Conservation (phyloP, 1,139 yeast genomes). For the Blastobotrys petasosporus region DNA sequence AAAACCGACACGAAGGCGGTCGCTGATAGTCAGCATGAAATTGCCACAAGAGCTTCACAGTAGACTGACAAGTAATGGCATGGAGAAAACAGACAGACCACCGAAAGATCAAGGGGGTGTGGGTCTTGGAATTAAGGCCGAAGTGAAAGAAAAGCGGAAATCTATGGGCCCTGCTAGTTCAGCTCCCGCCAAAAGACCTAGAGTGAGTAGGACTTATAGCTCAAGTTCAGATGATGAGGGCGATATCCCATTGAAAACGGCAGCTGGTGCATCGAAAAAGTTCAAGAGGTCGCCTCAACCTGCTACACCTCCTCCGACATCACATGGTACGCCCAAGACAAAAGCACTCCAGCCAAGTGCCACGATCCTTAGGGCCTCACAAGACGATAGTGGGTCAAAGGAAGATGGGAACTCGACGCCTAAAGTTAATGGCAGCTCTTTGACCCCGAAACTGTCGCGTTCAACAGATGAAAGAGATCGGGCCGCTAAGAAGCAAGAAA, state of each 20-base stretch:
- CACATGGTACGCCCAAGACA: too few species aligned
- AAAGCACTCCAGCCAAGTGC: too few species aligned
- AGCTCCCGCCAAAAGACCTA: constrained; percentile 14
- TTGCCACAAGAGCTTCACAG: constrained; percentile 8
- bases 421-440: too few species aligned
- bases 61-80: background rate
- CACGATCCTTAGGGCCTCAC: too few species aligned
- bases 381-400: background rate
- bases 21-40: constrained; percentile 19
- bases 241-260: constrained; percentile 12
- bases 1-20: constrained; percentile 11
- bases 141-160: constrained; percentile 1
- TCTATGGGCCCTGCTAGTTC: background rate
- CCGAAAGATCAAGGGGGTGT: background rate
- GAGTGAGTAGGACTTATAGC: constrained; percentile 20
- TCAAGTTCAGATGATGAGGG: constrained; percentile 16
- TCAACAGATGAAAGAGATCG: too few species aligned
- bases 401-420: background rate
- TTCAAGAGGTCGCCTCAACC: background rate
- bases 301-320: constrained; percentile 1
- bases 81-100: background rate
- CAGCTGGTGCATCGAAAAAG: constrained; percentile 1
- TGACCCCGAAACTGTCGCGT: too few species aligned
- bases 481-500: constrained; percentile 4
- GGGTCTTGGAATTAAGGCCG: constrained; percentile 10